These are phyloP conservation scores for Clitopilus hobsonii DNA, from an alignment of 768 basidiomycete species.

Conservation along the genomic window DNA sequence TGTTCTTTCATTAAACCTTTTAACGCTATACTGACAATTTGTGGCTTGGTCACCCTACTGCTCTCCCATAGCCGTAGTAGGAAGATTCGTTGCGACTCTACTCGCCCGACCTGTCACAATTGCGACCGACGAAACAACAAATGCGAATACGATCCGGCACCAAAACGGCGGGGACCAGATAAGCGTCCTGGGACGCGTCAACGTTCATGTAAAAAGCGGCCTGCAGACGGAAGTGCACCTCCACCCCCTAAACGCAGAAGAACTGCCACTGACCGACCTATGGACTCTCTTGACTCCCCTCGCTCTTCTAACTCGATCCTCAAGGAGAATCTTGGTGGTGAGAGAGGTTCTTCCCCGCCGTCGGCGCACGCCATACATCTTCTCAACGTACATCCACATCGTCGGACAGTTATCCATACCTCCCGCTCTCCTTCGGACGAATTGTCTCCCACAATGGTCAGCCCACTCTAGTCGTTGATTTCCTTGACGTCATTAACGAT, in stretches of 20 bases:
- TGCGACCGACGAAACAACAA: slow-evolving; percentile 72
- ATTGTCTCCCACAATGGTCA: slow-evolving; percentile 21
- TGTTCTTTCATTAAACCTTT: slow-evolving; percentile 35
- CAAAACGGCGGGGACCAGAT: slow-evolving; percentile 82
- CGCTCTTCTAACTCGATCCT: slow-evolving; percentile 18
- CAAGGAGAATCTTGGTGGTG: slow-evolving; percentile 34
- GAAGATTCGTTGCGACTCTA: slow-evolving; percentile 86
- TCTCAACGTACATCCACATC: slow-evolving; percentile 11
- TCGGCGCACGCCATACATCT: slow-evolving; percentile 20
- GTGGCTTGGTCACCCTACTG: slow-evolving; percentile 24
- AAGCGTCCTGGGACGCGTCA: slow-evolving; percentile 82
- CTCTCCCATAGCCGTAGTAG: slow-evolving; percentile 60
- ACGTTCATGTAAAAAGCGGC: slow-evolving; percentile 80
- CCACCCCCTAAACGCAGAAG: slow-evolving; percentile 54
- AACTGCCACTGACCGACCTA: slow-evolving; percentile 20
- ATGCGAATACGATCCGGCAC: slow-evolving; percentile 76
- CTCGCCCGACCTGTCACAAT: slow-evolving; percentile 76
- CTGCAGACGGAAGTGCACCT: slow-evolving; percentile 45
- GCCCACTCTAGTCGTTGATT: slow-evolving; percentile 4
- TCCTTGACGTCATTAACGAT: slow-evolving; percentile 1
- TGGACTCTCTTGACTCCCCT: slow-evolving; percentile 27
- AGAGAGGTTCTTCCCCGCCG: slow-evolving; percentile 17
- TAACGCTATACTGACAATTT: slow-evolving; percentile 30
- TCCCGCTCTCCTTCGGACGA: slow-evolving; percentile 24
- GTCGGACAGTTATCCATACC: slow-evolving; percentile 5